Evolutionary conservation across 169 alveolate species (phyloP).

Genomic region (Plasmodium knowlesi): DNA sequence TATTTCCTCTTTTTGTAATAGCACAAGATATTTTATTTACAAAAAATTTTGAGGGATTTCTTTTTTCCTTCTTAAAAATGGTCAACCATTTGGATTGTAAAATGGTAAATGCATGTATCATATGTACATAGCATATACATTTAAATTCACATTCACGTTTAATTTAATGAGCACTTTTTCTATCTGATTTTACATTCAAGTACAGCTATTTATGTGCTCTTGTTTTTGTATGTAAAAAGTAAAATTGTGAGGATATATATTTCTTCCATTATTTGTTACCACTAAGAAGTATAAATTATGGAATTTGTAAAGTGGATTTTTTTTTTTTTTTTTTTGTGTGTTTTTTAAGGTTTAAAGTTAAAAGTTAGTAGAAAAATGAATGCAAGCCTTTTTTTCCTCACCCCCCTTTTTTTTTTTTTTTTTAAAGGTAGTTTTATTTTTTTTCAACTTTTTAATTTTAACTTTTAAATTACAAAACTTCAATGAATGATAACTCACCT

Average conservation of each 20-base stretch:
- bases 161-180: not conserved
- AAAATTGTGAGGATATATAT: constrained; percentile 3
- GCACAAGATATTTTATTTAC: not conserved
- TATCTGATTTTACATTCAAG: not conserved
- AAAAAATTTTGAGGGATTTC: not conserved
- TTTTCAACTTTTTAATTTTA: not conserved
- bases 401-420: not conserved
- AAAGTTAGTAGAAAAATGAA: constrained; percentile 3
- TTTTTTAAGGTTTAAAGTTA: constrained; percentile 6
- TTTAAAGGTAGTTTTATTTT: constrained; percentile 3
- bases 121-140: not conserved
- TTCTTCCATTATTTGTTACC: not conserved
- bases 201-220: not conserved
- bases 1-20: not conserved
- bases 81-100: constrained; percentile 2
- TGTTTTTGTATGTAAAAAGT: constrained; percentile 29
- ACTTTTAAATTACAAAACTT: not conserved
- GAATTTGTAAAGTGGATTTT: constrained; percentile 2
- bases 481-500: not conserved
- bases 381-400: not conserved
- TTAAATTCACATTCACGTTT: not conserved
- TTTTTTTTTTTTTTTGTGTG: constrained; percentile 9
- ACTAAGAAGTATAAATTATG: constrained; percentile 3
- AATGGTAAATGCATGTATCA: not conserved
- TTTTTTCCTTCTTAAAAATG: not conserved